These are phyloP conservation scores for Coemansia sp. DNA, from an alignment of 192 early-diverging fungal genomes.

Conservation along the genomic window DNA sequence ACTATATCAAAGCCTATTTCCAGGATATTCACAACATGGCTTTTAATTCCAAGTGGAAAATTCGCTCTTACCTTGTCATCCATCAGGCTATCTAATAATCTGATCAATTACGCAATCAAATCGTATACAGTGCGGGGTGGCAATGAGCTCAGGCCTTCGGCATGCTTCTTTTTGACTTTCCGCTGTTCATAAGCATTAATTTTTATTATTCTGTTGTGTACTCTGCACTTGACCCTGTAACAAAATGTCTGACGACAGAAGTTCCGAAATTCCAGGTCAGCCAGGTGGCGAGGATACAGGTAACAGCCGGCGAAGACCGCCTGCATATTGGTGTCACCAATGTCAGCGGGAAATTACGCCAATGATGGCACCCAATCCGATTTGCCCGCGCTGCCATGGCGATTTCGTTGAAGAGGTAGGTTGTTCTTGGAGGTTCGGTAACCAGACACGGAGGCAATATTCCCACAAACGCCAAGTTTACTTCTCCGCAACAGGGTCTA, in stretches of 20 bases:
- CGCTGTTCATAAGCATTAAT: neutral
- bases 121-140: neutral
- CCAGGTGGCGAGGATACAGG: neutral
- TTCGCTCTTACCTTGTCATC: too few relatives aligned
- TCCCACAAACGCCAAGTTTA: neutral
- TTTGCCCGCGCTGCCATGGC: constrained; percentile 71
- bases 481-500: neutral
- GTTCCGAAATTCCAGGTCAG: constrained; percentile 11
- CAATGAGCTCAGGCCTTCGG: neutral
- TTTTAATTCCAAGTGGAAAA: too few relatives aligned
- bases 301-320: constrained; percentile 4
- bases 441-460: neutral
- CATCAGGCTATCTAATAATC: neutral
- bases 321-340: constrained; percentile 64
- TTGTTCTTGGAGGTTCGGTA: constrained; percentile 1
- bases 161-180: neutral
- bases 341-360: constrained; percentile 62
- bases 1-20: too few relatives aligned
- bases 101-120: neutral
- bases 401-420: constrained; percentile 85
- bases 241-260: constrained; percentile 18
- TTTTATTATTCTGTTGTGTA: neutral
- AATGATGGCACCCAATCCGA: constrained; percentile 76
- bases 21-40: too few relatives aligned
- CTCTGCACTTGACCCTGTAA: neutral